These are phyloP conservation scores for Chiua sp. DNA, from an alignment of 1,284 basidiomycete species.

Conservation along the genomic window DNA sequence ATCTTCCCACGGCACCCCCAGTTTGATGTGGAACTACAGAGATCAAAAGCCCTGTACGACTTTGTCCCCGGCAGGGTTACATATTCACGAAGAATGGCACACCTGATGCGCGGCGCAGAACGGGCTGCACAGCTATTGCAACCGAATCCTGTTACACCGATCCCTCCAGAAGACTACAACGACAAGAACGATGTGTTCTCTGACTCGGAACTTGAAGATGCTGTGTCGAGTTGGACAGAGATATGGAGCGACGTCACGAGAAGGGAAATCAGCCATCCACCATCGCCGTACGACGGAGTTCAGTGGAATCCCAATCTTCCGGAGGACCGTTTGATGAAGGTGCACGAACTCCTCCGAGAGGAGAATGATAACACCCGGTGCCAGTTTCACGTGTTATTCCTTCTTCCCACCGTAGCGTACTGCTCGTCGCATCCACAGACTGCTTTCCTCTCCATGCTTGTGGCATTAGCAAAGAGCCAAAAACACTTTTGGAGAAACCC, in stretches of 20 bases:
- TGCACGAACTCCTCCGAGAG: neutral
- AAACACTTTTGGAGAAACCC: neutral
- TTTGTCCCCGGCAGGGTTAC: too few species aligned
- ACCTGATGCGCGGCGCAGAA: neutral
- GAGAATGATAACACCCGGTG: neutral
- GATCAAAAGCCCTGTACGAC: too few species aligned
- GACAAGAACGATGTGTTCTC: neutral
- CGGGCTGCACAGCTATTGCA: neutral
- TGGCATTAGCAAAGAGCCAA: neutral
- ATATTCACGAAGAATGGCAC: too few species aligned
- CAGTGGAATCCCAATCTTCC: neutral
- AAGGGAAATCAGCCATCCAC: neutral
- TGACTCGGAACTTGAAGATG: neutral
- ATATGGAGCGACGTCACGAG: neutral
- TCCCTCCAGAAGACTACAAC: neutral
- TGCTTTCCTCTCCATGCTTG: neutral
- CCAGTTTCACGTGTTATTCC: neutral
- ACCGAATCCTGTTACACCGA: neutral
- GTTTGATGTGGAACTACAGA: neutral
- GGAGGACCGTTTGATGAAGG: neutral
- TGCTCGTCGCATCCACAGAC: neutral
- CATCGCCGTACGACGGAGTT: neutral
- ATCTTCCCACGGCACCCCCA: neutral
- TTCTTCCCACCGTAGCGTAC: neutral
- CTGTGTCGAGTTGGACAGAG: neutral